These are phyloP conservation scores for Citrus sinensis DNA, from an alignment of 345 rosid genomes.

Conservation along the genomic window DVS_A1.0 CM039162.1:31901001-31901500, in stretches of 20 bases:
- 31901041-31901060: background rate
- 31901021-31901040: slow-evolving; percentile 2
- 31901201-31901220: background rate
- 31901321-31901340: background rate
- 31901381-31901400: background rate
- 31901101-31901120: background rate
- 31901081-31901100: background rate
- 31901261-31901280: slow-evolving; percentile 19
- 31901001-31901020: background rate
- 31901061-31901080: background rate
- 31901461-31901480: background rate
- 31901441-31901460: background rate
- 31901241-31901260: slow-evolving; percentile 19
- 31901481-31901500: background rate
- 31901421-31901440: background rate
- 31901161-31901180: background rate
- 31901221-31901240: slow-evolving; percentile 27
- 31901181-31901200: background rate
- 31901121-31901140: slow-evolving; percentile 16
- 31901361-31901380: background rate
- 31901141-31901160: background rate
- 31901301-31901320: slow-evolving; percentile 2
- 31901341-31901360: background rate
- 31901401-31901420: background rate
- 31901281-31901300: slow-evolving; percentile 2